Base-by-base conservation (phyloP, 441 rosid species). In the Corymbia citriodora region DNA sequence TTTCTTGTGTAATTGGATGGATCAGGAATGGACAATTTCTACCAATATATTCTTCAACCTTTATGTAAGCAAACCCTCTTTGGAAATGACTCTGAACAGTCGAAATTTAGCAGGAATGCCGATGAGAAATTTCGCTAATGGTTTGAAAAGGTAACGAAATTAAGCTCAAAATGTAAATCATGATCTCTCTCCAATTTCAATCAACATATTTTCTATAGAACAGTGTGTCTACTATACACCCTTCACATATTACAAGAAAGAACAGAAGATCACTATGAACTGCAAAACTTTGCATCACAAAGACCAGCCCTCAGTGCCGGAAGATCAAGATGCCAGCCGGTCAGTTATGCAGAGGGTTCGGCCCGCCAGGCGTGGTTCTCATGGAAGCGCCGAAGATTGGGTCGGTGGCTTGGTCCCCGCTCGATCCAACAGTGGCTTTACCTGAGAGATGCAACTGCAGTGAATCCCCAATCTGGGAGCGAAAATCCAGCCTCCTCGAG, bases 271-370 rank as follows among this genome's bases (percentile, higher is more conserved):
- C 45, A 70, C 87, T 52, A 65, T 54, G 31, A 53, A 54, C 81
- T 52, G 90, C 72, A 82, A 49, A 79, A 82, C 83, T 82, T 45
- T 3, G 85, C 85, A 23, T 79, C 52, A 13, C n/a, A 23, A 45
- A 33, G 63, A 29, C 23, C 25, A 55, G 59, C 68, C 25, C 45
- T 55, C 6, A 74, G 49, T 12, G 45, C 25, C n/a, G 50, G 18
- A 33, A 50, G 57, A 74, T 33, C 83, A 3, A 53, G 54, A 54
- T 3, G 19, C 18, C 11, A 27, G 63, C 49, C 49, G 23, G 25
- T 89, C 88, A 89, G 31, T 89, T 89, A 55, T 89, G 90, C 29
- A 89, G 90, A 89, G 90, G 90, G 90, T 89, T 89, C 15, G 90
- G 90, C 40, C 90, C 90, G 0, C 74, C 90, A 0, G 90, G 90